A percentile compares a stretch with the other conserved stretches of the same genome.
These are phyloP conservation scores for Paraurostyla sp. DNA, from an alignment of 73 alveolate genomes.

Conservation along the genomic window DNA sequence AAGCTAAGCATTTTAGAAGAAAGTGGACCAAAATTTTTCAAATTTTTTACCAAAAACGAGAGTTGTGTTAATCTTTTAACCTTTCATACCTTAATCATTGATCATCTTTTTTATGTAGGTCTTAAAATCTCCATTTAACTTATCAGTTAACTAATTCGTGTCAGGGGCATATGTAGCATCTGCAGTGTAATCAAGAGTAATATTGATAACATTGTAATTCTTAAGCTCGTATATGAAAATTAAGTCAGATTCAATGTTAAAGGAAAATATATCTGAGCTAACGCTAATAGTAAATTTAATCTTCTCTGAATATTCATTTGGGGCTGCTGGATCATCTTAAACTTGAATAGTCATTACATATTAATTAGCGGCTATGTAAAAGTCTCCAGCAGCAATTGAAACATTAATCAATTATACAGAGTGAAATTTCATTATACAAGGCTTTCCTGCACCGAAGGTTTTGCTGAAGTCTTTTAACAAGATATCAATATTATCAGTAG, in stretches of 20 bases:
- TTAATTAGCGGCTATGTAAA: background rate
- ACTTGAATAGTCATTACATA: background rate
- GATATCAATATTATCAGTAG: background rate
- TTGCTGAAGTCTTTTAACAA: background rate
- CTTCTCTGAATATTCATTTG: background rate
- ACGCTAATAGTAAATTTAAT: background rate
- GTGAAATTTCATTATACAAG: background rate
- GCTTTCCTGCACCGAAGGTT: background rate
- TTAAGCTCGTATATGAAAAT: background rate
- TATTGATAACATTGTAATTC: background rate
- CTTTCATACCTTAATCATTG: background rate
- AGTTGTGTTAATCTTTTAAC: background rate
- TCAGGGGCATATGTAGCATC: background rate
- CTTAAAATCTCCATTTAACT: background rate
- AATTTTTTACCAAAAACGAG: background rate
- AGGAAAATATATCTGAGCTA: background rate
- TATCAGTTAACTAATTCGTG: background rate
- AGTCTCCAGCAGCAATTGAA: slow-evolving; percentile 15
- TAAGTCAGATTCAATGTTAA: background rate
- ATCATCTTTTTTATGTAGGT: background rate
- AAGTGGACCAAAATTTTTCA: background rate
- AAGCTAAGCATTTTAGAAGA: background rate
- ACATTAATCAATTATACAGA: background rate
- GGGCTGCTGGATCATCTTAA: background rate
- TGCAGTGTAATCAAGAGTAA: background rate